phyloP scores from a whole-genome alignment of 108 stramenopile species.

The Aureococcus anophagefferens region DNA sequence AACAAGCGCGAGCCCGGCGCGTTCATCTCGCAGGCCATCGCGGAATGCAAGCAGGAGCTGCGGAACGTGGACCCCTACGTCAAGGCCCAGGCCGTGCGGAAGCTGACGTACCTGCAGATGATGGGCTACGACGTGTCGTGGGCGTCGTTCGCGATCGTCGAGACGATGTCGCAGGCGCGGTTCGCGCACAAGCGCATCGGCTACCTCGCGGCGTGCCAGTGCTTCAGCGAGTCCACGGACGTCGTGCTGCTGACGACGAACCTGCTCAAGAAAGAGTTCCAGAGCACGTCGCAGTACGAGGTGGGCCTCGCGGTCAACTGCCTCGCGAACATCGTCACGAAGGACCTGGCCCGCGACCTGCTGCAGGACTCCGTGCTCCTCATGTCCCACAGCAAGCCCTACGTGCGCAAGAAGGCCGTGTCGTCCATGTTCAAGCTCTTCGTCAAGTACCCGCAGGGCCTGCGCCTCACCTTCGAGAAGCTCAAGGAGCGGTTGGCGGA shows the following conservation, averaged over 20 bases:
- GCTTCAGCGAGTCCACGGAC: conserved; percentile 85
- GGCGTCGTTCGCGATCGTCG: conserved; percentile 86
- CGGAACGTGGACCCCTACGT: conserved; percentile 73
- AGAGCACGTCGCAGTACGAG: conserved; percentile 74
- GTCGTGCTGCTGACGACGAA: conserved; percentile 94
- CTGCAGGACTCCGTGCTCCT: conserved; percentile 75
- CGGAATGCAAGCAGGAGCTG: conserved; percentile 89
- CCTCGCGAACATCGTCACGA: conserved; percentile 90
- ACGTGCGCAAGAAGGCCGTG: conserved; percentile 93
- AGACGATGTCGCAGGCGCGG: conserved; percentile 84
- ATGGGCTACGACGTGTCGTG: conserved; percentile 93
- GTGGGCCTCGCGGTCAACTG: conserved; percentile 93
- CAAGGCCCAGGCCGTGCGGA: conserved; percentile 89
- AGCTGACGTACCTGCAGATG: conserved; percentile 95
- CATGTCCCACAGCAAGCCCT: conserved; percentile 73
- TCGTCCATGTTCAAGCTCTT: conserved; percentile 92
- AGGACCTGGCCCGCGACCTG: conserved; percentile 79
- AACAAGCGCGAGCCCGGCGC: conserved; percentile 83
- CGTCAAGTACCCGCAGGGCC: conserved; percentile 95
- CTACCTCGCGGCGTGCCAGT: conserved; percentile 84
- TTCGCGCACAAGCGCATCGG: conserved; percentile 93
- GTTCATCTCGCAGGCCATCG: conserved; percentile 85
- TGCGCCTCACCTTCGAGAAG: conserved; percentile 83
- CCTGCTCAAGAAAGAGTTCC: conserved; percentile 87
- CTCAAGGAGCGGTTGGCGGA: conserved; percentile 82